Percentiles rank a stretch among this genome's conserved stretches.
phyloP scores from a whole-genome alignment of 352 stramenopile genomes.

The Pilasporangium apinafurcum region DNA sequence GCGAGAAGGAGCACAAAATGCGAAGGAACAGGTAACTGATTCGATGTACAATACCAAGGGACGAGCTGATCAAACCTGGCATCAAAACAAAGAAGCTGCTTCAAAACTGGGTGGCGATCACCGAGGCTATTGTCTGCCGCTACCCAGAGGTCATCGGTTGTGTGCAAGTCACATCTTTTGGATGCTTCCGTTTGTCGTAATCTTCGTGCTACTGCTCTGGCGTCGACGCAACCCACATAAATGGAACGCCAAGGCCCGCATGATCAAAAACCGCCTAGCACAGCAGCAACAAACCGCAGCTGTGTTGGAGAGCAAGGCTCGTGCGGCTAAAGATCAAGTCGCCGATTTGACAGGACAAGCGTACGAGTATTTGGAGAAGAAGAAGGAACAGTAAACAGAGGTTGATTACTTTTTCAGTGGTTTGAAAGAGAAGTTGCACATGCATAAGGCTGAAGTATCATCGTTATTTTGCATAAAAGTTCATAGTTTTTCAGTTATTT shows the following conservation, averaged over 20 bases:
- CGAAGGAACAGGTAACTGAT: conserved; percentile 48
- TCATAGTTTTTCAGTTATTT: too few relatives aligned
- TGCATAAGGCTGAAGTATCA: too few relatives aligned
- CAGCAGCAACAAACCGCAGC: too few relatives aligned
- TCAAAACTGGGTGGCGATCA: conserved; percentile 32
- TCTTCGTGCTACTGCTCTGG: conserved; percentile 28
- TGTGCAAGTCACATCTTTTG: conserved; percentile 38
- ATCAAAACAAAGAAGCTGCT: conserved; percentile 41
- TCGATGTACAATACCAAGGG: conserved; percentile 25
- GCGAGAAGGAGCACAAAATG: too few relatives aligned
- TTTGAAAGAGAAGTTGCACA: too few relatives aligned
- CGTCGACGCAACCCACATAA: conserved; percentile 63
- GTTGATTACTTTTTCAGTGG: too few relatives aligned
- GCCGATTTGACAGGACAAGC: conserved; percentile 23
- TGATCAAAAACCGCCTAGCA: conserved; percentile 42
- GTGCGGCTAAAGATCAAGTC: conserved; percentile 32
- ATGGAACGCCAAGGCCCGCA: conserved; percentile 45
- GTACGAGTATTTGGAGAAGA: conserved; percentile 20
- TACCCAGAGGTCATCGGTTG: conserved; percentile 32
- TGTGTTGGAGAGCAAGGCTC: conserved; percentile 40
- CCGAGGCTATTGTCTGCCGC: conserved; percentile 47
- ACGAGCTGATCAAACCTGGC: conserved; percentile 43
- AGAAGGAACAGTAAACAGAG: conserved; percentile 15
- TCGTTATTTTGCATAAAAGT: too few relatives aligned
- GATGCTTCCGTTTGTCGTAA: conserved; percentile 30